phyloP scores from a whole-genome alignment of 192 early-diverging fungal genomes.

The Coemansia sp. region DNA sequence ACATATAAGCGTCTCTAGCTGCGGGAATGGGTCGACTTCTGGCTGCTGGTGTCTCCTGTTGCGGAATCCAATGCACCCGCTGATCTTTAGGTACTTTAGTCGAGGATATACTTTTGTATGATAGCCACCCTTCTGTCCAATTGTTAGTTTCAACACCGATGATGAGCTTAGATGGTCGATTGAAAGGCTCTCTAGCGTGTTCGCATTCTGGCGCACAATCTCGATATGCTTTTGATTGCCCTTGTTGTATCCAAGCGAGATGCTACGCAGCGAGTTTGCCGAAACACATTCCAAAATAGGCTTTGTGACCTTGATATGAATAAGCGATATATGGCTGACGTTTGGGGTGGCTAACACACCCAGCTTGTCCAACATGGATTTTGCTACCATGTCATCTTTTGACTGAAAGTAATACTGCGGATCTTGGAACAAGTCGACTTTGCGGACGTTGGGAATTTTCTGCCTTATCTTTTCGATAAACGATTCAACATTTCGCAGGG shows the following conservation, averaged over 20 bases:
- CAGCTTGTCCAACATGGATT: not conserved
- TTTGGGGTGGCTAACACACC: not conserved
- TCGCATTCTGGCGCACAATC: conserved; percentile 20
- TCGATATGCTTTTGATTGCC: conserved; percentile 19
- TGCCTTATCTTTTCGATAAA: not conserved
- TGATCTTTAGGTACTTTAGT: conserved; percentile 20
- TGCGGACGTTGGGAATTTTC: conserved; percentile 7
- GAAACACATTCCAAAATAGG: conserved; percentile 1
- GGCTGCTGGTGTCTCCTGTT: conserved; percentile 1
- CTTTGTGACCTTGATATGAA: conserved; percentile 3
- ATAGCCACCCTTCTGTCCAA: not conserved
- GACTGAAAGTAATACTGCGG: too few relatives aligned
- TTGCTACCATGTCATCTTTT: not conserved
- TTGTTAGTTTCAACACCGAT: conserved; percentile 19
- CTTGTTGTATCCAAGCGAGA: conserved; percentile 16
- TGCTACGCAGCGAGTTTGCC: conserved; percentile 17
- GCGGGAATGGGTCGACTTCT: conserved; percentile 16
- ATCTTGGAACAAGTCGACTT: not conserved
- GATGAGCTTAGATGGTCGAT: conserved; percentile 9
- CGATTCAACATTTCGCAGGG: not conserved
- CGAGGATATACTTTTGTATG: conserved; percentile 25
- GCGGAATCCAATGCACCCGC: not conserved
- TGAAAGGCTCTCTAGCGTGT: conserved; percentile 17
- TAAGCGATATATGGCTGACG: conserved; percentile 9
- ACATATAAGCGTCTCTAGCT: conserved; percentile 22